Base-by-base conservation (phyloP, 768 basidiomycete species). In the Cystobasidiopsis lactophilus region DNA sequence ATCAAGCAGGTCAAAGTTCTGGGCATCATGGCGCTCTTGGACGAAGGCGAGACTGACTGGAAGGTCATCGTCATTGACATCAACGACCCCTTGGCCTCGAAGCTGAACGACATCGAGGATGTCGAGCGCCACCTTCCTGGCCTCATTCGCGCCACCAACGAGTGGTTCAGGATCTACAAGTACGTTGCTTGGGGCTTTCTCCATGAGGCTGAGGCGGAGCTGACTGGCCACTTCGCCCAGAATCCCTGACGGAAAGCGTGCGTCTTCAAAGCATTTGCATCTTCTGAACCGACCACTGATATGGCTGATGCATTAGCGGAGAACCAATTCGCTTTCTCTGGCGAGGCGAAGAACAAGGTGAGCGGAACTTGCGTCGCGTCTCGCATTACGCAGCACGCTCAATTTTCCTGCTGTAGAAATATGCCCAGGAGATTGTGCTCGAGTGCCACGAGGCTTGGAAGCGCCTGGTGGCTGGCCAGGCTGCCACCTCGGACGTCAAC, bases 21-120 rank as follows among this genome's bases (percentile, higher is more conserved):
- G 64, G 93, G 93, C 57, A 91, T 96, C 77, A 96, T 96, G 91
- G 93, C 93, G 53, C 75, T 96, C 54, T 79, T 96, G 60, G 93
- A 98, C 66, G 93, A 96, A 68, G 93, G 93, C 63, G 93, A 96
- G 73, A 96, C 93, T 59, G 93, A 96, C 73, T 98, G 93, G 93
- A 98, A 98, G 71, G 84, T 98, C 72, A 77, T 98, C 69, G 93
- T 91, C 66, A 85, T 96, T 59, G 93, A 96, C 66, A 76, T 93
- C 57, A 76, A 77, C 60, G 93, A 96, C 67, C 91, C 93, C 40
- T 79, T 96, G 56, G 93, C 93, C 16, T 73, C 82, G 65, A 85
- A 91, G 69, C 75, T 98, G 65, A 98, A 96, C 69, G 93, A 98
- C 68, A 83, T 96, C 52, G 93, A 96, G 71, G 93, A 98, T 64